Evolutionary conservation across 495 filamentous ascomycete species (phyloP).

Genomic region (Annulohypoxylon bovei): DNA sequence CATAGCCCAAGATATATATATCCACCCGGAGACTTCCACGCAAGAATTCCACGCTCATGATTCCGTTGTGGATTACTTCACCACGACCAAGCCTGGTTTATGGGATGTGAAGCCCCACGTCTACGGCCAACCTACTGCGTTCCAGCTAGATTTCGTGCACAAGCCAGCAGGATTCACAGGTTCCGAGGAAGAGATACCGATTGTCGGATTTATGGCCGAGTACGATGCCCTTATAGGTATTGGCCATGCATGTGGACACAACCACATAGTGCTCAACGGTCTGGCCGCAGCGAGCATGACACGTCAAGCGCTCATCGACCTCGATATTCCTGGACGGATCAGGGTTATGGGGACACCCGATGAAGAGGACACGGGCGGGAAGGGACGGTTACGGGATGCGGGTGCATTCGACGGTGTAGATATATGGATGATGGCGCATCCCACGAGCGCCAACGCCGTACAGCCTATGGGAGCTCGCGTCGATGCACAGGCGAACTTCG

Average conservation of each 20-base stretch:
- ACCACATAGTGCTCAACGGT: constrained; percentile 57
- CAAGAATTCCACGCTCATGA: constrained; percentile 59
- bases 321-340: constrained; percentile 58
- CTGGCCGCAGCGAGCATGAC: constrained; percentile 56
- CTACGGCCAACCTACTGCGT: constrained; percentile 54
- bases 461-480: constrained; percentile 43
- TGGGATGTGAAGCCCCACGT: constrained; percentile 56
- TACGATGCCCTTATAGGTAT: constrained; percentile 59
- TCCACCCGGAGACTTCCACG: constrained; percentile 58
- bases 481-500: constrained; percentile 31
- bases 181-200: constrained; percentile 46
- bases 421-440: constrained; percentile 65
- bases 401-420: constrained; percentile 65
- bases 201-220: constrained; percentile 57
- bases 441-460: constrained; percentile 32
- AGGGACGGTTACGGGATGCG: constrained; percentile 61
- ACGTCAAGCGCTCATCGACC: constrained; percentile 50
- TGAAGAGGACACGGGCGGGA: constrained; percentile 67
- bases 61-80: constrained; percentile 59
- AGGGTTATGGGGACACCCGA: constrained; percentile 66
- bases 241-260: constrained; percentile 61
- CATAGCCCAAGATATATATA: constrained; percentile 50
- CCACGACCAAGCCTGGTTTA: constrained; percentile 41
- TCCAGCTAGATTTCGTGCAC: constrained; percentile 51
- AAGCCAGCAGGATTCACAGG: constrained; percentile 51